Percentiles rank a stretch among this genome's conserved stretches.
phyloP scores from a whole-genome alignment of 2,329 filamentous ascomycete species.

The Gaeumannomyces sp. region DNA sequence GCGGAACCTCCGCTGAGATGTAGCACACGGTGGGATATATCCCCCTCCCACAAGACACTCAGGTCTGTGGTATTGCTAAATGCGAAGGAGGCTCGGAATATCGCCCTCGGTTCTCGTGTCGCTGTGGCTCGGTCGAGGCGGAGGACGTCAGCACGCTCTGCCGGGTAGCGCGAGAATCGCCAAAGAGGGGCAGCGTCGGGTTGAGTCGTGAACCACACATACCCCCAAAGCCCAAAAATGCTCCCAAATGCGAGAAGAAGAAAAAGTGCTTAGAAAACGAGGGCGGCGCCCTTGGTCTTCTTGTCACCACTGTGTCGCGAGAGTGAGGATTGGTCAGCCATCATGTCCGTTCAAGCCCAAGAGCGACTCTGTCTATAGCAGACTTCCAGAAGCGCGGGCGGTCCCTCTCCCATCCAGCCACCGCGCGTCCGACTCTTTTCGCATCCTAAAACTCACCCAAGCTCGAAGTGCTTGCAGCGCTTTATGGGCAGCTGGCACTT shows the following conservation, averaged over 20 bases:
- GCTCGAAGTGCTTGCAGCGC: conserved; percentile 99
- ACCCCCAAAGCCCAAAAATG: conserved; percentile 10
- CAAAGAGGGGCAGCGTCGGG: background rate
- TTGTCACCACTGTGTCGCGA: conserved; percentile 79
- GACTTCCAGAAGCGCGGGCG: background rate
- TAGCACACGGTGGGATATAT: background rate
- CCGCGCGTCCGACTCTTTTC: too few relatives aligned
- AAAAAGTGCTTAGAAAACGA: conserved; percentile 79
- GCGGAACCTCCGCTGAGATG: background rate
- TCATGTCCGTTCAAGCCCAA: background rate
- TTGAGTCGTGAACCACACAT: background rate
- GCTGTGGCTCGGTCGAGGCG: background rate
- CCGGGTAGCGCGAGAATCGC: background rate
- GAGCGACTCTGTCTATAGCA: background rate
- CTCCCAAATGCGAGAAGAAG: conserved; percentile 8
- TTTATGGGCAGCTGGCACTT: conserved; percentile 97
- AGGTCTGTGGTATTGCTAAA: conserved; percentile 5
- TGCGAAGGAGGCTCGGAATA: conserved; percentile 7
- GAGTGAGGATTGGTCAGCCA: conserved; percentile 3
- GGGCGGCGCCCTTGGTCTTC: conserved; percentile 99
- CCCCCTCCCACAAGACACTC: conserved; percentile 4
- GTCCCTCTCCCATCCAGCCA: background rate
- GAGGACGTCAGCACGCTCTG: background rate
- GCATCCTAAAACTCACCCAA: conserved; percentile 64
- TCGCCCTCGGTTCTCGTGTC: conserved; percentile 10